These are phyloP conservation scores for Carnegiea gigantea DNA, from an alignment of 179 eudicot genomes.

Conservation along the genomic window DNA sequence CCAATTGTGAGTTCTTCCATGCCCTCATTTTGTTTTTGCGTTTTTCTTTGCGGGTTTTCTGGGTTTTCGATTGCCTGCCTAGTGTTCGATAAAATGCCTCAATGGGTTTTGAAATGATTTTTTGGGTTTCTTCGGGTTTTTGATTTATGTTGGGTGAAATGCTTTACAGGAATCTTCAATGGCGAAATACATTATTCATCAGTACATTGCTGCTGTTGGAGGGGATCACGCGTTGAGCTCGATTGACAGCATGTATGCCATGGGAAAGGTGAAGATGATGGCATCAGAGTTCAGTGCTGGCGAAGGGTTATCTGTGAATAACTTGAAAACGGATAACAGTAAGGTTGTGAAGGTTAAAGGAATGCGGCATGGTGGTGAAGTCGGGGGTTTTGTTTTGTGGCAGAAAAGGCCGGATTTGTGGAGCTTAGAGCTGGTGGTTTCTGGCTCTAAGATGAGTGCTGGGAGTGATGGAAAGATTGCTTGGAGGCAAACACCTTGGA, in stretches of 20 bases:
- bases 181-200: slow-evolving; percentile 93
- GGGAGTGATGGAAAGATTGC: slow-evolving; percentile 96
- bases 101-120: neutral
- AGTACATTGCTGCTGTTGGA: slow-evolving; percentile 87
- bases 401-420: slow-evolving; percentile 80
- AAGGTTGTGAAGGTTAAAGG: slow-evolving; percentile 62
- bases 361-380: slow-evolving; percentile 50
- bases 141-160: slow-evolving; percentile 13
- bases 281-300: slow-evolving; percentile 69
- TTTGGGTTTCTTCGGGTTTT: neutral
- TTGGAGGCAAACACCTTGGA: slow-evolving; percentile 98
- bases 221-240: slow-evolving; percentile 77
- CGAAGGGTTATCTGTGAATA: slow-evolving; percentile 35
- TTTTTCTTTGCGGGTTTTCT: neutral
- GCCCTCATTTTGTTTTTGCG: neutral
- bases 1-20: slow-evolving; percentile 56
- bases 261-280: slow-evolving; percentile 85
- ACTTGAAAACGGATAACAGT: slow-evolving; percentile 18
- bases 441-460: slow-evolving; percentile 81
- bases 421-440: slow-evolving; percentile 83
- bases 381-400: slow-evolving; percentile 93
- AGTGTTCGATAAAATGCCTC: slow-evolving; percentile 24
- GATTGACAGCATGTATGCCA: slow-evolving; percentile 80
- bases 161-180: slow-evolving; percentile 68
- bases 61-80: neutral